A percentile compares a stretch with the other conserved stretches of the same genome.
phyloP scores from a whole-genome alignment of 225 moss, liverwort and hornwort genomes.

The Straminergon stramineum region DNA sequence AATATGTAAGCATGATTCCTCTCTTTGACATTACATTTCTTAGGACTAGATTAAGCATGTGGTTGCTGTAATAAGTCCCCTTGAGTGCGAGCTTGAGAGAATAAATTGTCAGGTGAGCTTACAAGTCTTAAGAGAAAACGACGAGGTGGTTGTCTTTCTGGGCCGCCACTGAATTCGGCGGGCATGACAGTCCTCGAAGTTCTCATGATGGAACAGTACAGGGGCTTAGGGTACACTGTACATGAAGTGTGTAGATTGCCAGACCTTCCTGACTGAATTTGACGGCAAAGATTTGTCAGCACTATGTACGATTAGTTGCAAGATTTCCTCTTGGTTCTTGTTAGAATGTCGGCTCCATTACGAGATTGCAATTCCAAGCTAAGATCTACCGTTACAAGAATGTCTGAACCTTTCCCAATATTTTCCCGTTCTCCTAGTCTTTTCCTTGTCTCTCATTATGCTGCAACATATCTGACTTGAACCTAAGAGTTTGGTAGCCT shows the following conservation, averaged over 20 bases:
- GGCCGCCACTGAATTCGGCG: background rate
- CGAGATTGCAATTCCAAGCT: background rate
- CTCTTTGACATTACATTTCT: background rate
- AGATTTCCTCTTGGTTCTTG: background rate
- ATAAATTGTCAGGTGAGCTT: background rate
- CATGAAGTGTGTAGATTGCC: conserved; percentile 3
- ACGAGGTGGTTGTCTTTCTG: background rate
- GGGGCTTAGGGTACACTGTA: background rate
- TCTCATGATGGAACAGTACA: background rate
- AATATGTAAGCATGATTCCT: conserved; percentile 17
- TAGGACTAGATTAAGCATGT: background rate
- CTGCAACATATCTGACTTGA: background rate
- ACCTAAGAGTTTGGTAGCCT: background rate
- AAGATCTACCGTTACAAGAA: background rate
- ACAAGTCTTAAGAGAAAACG: background rate
- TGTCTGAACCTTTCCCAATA: background rate
- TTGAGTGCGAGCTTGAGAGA: background rate
- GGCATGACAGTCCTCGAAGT: background rate
- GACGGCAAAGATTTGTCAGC: conserved; percentile 17
- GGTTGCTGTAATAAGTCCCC: background rate
- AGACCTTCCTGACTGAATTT: conserved; percentile 10
- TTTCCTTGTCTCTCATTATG: background rate
- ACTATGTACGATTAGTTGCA: background rate
- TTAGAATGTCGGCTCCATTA: conserved; percentile 1
- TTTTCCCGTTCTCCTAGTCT: background rate